These are phyloP conservation scores for Cryphonectria carpinicola DNA, from an alignment of 2,329 filamentous ascomycete genomes.

Conservation along the genomic window DNA sequence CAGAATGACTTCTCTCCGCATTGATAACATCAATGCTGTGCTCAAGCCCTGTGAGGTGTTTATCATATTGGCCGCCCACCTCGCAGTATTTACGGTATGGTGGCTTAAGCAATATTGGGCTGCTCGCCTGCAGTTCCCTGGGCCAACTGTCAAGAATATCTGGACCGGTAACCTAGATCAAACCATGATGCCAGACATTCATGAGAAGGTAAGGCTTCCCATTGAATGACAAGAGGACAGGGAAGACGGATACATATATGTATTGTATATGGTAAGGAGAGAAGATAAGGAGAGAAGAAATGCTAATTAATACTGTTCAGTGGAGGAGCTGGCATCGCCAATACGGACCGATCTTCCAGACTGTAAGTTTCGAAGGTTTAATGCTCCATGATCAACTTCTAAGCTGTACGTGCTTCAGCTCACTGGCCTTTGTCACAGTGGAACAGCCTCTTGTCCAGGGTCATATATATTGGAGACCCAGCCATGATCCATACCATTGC, in stretches of 20 bases:
- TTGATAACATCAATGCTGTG: neutral
- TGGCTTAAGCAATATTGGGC: constrained; percentile 13
- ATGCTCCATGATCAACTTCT: neutral
- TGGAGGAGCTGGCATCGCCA: constrained; percentile 11
- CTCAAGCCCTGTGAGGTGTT: neutral
- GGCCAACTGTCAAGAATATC: constrained; percentile 4
- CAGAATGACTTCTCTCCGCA: neutral
- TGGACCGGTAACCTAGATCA: constrained; percentile 13
- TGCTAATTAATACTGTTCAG: neutral
- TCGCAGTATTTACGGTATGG: neutral
- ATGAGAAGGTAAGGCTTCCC: neutral
- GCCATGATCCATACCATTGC: constrained; percentile 11
- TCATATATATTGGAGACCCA: constrained; percentile 9
- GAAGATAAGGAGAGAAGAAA: neutral
- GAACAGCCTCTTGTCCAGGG: constrained; percentile 11
- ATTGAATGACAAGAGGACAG: neutral
- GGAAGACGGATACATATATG: too few relatives aligned
- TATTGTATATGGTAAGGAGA: neutral
- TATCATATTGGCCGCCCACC: neutral
- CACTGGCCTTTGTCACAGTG: neutral
- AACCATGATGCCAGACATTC: constrained; percentile 12
- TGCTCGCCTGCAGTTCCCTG: constrained; percentile 9
- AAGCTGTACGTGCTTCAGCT: neutral
- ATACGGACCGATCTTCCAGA: constrained; percentile 5
- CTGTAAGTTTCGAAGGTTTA: neutral